These are phyloP conservation scores for Irpex rosettiformis DNA, from an alignment of 1,284 basidiomycete species.

Conservation along the genomic window DNA sequence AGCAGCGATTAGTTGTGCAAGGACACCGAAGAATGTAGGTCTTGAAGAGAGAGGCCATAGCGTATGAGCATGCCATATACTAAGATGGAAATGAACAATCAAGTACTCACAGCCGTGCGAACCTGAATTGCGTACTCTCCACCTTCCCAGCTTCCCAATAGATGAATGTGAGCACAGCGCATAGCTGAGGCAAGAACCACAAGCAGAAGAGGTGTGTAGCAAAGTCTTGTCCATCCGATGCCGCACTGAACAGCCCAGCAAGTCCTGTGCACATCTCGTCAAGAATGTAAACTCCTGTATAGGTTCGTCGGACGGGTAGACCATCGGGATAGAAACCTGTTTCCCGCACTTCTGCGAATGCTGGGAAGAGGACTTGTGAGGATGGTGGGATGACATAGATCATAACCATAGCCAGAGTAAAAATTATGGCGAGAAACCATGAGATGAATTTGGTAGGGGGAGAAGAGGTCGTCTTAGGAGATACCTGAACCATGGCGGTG, in stretches of 20 bases:
- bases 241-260: slow-evolving; percentile 2
- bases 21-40: not conserved
- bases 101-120: not conserved
- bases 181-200: slow-evolving; percentile 7
- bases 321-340: slow-evolving; percentile 1
- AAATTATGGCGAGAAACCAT: not conserved
- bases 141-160: slow-evolving; percentile 3
- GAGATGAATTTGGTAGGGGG: not conserved
- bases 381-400: not conserved
- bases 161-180: not conserved
- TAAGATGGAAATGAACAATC: not conserved
- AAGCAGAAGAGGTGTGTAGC: slow-evolving; percentile 1
- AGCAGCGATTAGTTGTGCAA: not conserved
- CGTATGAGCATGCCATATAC: not conserved
- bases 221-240: not conserved
- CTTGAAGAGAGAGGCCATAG: not conserved
- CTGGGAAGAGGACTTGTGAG: not conserved
- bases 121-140: not conserved
- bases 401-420: not conserved
- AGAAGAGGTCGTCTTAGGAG: not conserved
- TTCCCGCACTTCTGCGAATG: not conserved
- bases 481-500: not conserved
- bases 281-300: not conserved
- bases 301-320: not conserved
- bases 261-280: slow-evolving; percentile 2